Conservation (phyloP, 78 protist genomes). For the Protostelium mycophagum region DNA sequence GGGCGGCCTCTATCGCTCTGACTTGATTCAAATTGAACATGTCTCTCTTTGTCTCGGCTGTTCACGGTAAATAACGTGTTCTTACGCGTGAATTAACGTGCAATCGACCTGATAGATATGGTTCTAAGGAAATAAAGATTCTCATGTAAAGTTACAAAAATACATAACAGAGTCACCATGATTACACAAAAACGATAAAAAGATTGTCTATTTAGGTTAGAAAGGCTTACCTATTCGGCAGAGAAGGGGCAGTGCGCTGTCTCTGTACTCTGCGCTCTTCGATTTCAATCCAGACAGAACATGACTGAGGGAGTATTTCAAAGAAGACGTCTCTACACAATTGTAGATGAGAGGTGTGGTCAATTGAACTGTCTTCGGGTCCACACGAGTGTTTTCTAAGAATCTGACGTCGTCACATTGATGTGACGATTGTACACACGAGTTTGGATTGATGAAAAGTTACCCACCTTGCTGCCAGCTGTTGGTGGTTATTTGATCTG, state of each 20-base stretch:
- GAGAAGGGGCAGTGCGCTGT: neutral
- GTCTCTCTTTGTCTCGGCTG: neutral
- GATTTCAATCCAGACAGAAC: neutral
- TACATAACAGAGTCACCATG: too few species aligned
- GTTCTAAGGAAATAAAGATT: too few species aligned
- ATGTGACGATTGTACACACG: neutral
- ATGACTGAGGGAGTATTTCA: neutral
- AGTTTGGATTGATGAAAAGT: neutral
- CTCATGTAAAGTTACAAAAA: too few species aligned
- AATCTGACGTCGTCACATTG: too few species aligned
- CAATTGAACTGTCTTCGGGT: neutral
- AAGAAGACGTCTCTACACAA: neutral
- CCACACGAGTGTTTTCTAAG: neutral
- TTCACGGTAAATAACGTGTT: neutral
- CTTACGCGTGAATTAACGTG: too few species aligned
- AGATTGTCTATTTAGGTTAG: too few species aligned
- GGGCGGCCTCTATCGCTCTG: neutral
- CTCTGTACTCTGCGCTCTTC: neutral
- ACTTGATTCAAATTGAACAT: neutral
- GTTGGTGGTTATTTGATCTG: neutral
- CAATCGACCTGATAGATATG: too few species aligned
- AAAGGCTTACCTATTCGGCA: neutral
- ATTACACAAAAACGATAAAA: too few species aligned
- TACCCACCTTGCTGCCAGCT: neutral
- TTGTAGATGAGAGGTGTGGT: neutral